Evolutionary conservation across 2,329 filamentous ascomycete genomes (phyloP), one percentile per base, ranked within the genome.

Genomic region (Aquanectria penicillioides): DNA sequence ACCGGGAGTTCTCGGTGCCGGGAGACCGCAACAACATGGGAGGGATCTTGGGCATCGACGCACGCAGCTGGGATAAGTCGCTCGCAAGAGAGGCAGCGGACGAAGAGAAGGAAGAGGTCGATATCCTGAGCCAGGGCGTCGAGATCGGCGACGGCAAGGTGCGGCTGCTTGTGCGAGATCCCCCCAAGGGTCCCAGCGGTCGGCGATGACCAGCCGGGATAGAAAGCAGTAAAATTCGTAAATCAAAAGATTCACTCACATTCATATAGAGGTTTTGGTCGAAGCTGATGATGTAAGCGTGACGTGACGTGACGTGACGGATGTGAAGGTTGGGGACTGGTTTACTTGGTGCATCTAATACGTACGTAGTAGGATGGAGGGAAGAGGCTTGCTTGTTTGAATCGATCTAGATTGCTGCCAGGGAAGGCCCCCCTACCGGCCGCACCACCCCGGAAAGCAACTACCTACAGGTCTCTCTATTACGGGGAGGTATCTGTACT

Each of bases 1-100:
- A 94, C 78, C 90, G 94, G 52, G 95, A 99, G 77, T 99, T 99
- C 77, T 95, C 91, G 31, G 94, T 97, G 9, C 93, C 94, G 2
- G 94, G 94, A n/a, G 95, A 98, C 75, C 86, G 93, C 53, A 89
- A 89, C 74, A 89, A 84, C 72, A 88, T 89, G 78, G 94, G 93
- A 58, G 94, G 95, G 37, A 90, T 90, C 58, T 74, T 90, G 57
- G 88, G 88, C 7, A 86, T 90, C 59, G 87, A 90, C 71, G 86
- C 87, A 29, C 80, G 86, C 62, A 89, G 86, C 72, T 90, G 85
- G 80, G 88, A 90, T 74, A 88, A 84, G 76, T 82, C 83, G 15
- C 74, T 89, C 52, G 71, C 78, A 6, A 79, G 82, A 57, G 83
- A 87, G 13, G 77, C 78, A 48, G 78, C 80, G 57, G 78, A 78